A percentile compares a stretch with the other conserved stretches of the same genome.
phyloP scores from a whole-genome alignment of 1,284 basidiomycete species.

The Athelia psychrophila region DNA sequence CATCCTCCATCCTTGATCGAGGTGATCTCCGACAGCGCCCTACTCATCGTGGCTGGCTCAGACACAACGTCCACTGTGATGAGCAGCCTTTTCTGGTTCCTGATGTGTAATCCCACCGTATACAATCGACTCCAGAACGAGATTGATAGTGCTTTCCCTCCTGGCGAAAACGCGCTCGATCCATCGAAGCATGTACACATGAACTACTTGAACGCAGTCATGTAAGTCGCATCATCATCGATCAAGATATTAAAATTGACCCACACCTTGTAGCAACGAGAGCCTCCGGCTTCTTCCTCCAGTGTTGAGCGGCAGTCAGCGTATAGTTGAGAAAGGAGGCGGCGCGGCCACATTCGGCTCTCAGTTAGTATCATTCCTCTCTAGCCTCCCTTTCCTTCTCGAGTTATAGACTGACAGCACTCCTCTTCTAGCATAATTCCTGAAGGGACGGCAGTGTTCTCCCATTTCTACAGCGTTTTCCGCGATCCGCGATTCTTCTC shows the following conservation, averaged over 20 bases:
- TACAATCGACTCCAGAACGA: constrained; percentile 47
- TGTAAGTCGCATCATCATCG: constrained; percentile 33
- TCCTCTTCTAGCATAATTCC: background rate
- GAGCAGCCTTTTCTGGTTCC: constrained; percentile 30
- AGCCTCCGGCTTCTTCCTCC: constrained; percentile 52
- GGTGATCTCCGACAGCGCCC: constrained; percentile 41
- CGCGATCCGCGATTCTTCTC: constrained; percentile 10
- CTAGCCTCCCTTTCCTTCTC: background rate
- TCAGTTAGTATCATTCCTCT: constrained; percentile 24
- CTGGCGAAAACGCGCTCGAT: constrained; percentile 33
- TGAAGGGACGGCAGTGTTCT: background rate
- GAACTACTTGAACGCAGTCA: constrained; percentile 47
- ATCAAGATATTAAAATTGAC: constrained; percentile 5
- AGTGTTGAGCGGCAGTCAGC: constrained; percentile 47
- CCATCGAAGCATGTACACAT: constrained; percentile 33
- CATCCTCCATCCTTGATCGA: constrained; percentile 30
- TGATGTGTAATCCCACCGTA: constrained; percentile 41
- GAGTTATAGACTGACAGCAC: background rate
- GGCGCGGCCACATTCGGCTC: constrained; percentile 31
- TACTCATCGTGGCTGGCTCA: constrained; percentile 55
- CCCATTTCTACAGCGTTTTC: constrained; percentile 3
- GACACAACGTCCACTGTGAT: no score
- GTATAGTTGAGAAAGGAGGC: constrained; percentile 37
- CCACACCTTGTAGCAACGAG: constrained; percentile 46
- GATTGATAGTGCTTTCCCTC: constrained; percentile 43